Evolutionary conservation across 495 filamentous ascomycete species (phyloP).

Genomic region (Platismatia glauca): DNA sequence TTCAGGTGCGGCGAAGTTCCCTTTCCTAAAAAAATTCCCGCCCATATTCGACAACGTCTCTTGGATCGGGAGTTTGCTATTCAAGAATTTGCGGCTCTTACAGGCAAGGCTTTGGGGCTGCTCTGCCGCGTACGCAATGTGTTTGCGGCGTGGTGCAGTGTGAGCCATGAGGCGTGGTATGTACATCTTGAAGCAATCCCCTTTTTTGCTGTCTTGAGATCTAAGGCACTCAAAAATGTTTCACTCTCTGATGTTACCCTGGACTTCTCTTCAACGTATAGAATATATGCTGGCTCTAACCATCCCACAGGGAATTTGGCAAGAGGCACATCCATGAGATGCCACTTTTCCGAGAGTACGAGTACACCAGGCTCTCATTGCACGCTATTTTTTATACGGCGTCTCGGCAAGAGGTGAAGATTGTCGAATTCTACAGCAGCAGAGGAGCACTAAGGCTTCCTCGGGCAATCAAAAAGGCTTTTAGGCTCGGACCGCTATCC

Average conservation of each 20-base stretch:
- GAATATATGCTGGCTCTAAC: background rate
- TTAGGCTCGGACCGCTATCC: background rate
- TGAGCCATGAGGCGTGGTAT: background rate
- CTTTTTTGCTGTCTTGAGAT: background rate
- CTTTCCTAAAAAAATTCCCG: background rate
- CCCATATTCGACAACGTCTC: background rate
- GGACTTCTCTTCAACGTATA: background rate
- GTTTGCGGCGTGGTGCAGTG: background rate
- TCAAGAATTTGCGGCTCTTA: background rate
- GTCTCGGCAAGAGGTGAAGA: background rate
- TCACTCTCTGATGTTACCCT: background rate
- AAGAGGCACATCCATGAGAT: conserved; percentile 4
- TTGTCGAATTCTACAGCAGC: conserved; percentile 1
- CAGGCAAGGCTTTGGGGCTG: background rate
- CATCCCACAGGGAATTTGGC: background rate
- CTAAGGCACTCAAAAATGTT: background rate
- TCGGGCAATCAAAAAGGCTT: background rate
- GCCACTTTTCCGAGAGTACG: conserved; percentile 3
- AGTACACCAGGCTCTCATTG: background rate
- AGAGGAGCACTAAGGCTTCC: background rate
- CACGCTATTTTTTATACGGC: background rate
- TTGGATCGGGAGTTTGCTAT: background rate
- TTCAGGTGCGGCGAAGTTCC: background rate
- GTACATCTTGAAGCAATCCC: background rate
- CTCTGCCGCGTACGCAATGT: background rate